These are phyloP conservation scores for Spirogloea muscicola DNA, from an alignment of 139 green algal genomes.

Conservation along the genomic window DNA sequence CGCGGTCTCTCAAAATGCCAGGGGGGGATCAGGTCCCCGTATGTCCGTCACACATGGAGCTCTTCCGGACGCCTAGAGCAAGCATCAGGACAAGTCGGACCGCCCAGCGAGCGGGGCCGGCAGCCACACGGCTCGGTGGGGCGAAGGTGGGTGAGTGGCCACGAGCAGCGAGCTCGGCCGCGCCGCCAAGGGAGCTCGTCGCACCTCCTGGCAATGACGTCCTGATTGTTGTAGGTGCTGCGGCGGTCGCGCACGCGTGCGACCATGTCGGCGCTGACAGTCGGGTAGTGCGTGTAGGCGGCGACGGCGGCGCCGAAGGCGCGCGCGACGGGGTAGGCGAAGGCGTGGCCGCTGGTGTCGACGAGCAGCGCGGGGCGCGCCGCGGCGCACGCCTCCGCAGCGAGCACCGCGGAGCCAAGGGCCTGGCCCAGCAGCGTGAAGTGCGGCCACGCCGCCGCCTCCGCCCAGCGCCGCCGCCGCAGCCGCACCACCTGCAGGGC, in stretches of 20 bases:
- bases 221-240: conserved; percentile 73
- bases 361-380: conserved; percentile 76
- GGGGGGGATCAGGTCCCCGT: too few relatives aligned
- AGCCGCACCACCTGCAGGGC: conserved; percentile 64
- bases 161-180: background rate
- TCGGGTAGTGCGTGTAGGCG: conserved; percentile 93
- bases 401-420: conserved; percentile 64
- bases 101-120: background rate
- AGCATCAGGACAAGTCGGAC: background rate
- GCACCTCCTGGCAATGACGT: conserved; percentile 51
- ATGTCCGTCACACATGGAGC: too few relatives aligned
- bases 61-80: too few relatives aligned
- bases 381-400: conserved; percentile 60
- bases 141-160: background rate
- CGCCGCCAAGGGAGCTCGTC: background rate
- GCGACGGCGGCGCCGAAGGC: conserved; percentile 57
- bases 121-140: background rate
- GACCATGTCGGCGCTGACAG: conserved; percentile 88
- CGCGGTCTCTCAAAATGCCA: too few relatives aligned
- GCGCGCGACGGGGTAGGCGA: conserved; percentile 76
- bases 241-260: conserved; percentile 52
- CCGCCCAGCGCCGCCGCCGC: conserved; percentile 47
- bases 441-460: conserved; percentile 66
- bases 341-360: conserved; percentile 91
- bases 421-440: conserved; percentile 84